phyloP scores from a whole-genome alignment of 768 basidiomycete genomes.

The Myochromella boudieri region DNA sequence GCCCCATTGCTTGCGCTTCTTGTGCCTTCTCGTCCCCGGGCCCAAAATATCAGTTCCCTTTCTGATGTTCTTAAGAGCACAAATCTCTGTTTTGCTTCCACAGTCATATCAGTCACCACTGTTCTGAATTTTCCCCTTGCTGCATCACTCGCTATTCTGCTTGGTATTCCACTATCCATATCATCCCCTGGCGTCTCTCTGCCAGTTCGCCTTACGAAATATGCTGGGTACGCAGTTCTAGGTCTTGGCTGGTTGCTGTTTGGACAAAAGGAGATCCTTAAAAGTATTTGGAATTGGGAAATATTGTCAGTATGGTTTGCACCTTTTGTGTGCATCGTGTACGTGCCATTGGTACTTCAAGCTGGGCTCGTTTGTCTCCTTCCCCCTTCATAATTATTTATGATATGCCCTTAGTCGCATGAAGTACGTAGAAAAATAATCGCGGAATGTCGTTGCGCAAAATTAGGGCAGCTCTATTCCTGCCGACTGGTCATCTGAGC shows the following conservation, averaged over 20 bases:
- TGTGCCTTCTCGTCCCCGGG: constrained; percentile 20
- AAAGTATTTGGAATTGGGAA: constrained; percentile 75
- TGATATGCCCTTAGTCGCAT: not conserved
- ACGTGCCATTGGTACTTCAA: constrained; percentile 72
- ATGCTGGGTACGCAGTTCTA: constrained; percentile 42
- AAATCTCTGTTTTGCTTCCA: constrained; percentile 82
- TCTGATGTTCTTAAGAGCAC: constrained; percentile 64
- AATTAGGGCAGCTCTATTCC: constrained; percentile 31
- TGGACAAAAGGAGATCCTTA: constrained; percentile 40
- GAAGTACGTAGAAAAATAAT: not conserved
- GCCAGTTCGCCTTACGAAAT: constrained; percentile 27
- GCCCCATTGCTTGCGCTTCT: constrained; percentile 34
- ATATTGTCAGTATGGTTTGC: constrained; percentile 80
- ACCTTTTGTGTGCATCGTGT: constrained; percentile 80
- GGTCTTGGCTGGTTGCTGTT: constrained; percentile 62
- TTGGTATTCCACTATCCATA: constrained; percentile 65
- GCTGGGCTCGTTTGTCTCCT: constrained; percentile 57
- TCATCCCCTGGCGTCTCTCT: constrained; percentile 30
- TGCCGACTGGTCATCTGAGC: constrained; percentile 40
- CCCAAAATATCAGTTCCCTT: constrained; percentile 33
- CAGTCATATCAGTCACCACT: constrained; percentile 79
- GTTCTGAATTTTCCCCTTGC: constrained; percentile 94
- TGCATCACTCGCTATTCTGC: constrained; percentile 59
- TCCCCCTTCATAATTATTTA: constrained; percentile 26
- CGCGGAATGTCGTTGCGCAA: not conserved